Conservation (phyloP, 2,329 filamentous ascomycete genomes). For the Sporothrix variecibatus region DNA sequence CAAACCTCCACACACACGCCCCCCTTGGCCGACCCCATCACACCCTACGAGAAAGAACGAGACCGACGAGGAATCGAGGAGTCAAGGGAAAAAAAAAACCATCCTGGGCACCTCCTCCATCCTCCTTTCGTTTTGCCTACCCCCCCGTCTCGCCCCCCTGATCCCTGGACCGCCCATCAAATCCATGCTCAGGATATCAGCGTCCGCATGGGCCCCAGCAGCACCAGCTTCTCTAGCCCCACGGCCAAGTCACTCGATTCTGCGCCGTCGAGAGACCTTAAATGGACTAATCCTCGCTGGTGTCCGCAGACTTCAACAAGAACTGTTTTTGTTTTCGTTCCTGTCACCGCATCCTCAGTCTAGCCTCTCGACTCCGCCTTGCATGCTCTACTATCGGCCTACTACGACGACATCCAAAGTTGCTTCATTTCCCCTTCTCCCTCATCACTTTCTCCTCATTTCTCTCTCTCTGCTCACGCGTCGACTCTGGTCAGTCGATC, state of each 20-base stretch:
- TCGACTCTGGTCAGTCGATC: slow-evolving; percentile 20
- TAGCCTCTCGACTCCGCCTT: slow-evolving; percentile 18
- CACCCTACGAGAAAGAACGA: background rate
- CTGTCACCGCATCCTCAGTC: slow-evolving; percentile 8
- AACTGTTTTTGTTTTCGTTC: slow-evolving; percentile 8
- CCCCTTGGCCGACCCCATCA: background rate
- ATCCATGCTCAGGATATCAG: slow-evolving; percentile 18
- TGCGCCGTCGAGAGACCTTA: slow-evolving; percentile 28
- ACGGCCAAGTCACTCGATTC: slow-evolving; percentile 26
- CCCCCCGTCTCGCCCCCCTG: slow-evolving; percentile 21
- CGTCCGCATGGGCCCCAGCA: slow-evolving; percentile 12
- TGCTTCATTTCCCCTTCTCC: background rate
- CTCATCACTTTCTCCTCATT: background rate
- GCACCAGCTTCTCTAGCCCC: slow-evolving; percentile 12
- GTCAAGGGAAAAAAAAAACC: background rate
- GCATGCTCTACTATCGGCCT: slow-evolving; percentile 2
- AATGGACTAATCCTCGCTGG: slow-evolving; percentile 30
- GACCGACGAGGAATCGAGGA: background rate
- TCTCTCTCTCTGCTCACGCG: background rate
- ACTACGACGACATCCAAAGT: background rate
- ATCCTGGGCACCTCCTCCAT: background rate
- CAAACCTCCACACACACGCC: background rate
- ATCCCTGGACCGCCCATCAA: background rate
- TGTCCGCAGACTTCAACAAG: background rate
- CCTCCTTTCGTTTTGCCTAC: slow-evolving; percentile 9